A percentile compares a stretch with the other conserved stretches of the same genome.
Conservation (phyloP, 192 early-diverging fungal genomes). For the Backusella australiensis region DNA sequence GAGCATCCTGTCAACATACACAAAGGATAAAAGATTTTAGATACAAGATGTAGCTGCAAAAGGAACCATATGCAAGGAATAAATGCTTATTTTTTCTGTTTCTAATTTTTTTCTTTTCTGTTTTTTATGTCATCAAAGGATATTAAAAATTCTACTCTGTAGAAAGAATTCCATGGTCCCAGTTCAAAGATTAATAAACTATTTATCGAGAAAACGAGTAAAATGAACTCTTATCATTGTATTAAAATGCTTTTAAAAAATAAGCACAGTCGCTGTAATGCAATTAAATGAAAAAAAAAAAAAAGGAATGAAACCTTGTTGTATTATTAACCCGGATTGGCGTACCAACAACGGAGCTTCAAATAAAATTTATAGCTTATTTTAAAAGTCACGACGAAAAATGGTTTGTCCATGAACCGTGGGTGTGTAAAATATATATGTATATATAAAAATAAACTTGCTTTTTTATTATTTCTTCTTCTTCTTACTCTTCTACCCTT, state of each 20-base stretch:
- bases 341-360: neutral
- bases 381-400: slow-evolving; percentile 9
- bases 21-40: neutral
- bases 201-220: no score
- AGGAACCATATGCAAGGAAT: no score
- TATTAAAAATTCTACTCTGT: neutral
- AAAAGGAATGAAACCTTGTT: neutral
- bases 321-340: no score
- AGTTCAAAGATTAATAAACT: neutral
- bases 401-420: neutral
- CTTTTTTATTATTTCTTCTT: neutral
- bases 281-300: neutral
- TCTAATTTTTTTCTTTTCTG: neutral
- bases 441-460: no score
- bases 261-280: neutral
- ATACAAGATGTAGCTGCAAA: neutral
- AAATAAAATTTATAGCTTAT: neutral
- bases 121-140: neutral
- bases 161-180: neutral
- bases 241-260: no score
- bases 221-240: no score
- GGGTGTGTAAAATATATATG: neutral
- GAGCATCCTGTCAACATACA: neutral
- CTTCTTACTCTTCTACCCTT: neutral
- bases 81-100: neutral